These are phyloP conservation scores for Fusarium burgessii DNA, from an alignment of 2,329 filamentous ascomycete species.

Conservation along the genomic window DNA sequence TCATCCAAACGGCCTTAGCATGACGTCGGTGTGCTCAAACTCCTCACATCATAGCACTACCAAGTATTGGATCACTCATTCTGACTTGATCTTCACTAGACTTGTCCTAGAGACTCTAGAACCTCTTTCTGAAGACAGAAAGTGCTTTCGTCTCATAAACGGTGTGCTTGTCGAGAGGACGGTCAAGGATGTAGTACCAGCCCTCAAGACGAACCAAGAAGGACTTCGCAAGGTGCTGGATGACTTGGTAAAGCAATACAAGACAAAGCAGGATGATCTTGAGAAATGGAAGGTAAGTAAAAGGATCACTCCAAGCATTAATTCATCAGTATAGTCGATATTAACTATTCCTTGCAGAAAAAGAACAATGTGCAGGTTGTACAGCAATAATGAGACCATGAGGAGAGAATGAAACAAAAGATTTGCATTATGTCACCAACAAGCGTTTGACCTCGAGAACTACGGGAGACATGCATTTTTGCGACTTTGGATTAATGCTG, in stretches of 20 bases:
- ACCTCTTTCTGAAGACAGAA: slow-evolving; percentile 85
- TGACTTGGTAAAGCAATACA: slow-evolving; percentile 96
- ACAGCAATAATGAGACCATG: slow-evolving; percentile 67
- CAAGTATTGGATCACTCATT: slow-evolving; percentile 54
- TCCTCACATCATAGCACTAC: slow-evolving; percentile 17
- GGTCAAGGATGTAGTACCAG: slow-evolving; percentile 90
- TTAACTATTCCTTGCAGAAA: slow-evolving; percentile 65
- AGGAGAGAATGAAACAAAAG: slow-evolving; percentile 35
- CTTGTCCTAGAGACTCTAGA: slow-evolving; percentile 93
- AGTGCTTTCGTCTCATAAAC: slow-evolving; percentile 99
- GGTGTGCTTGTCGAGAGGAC: slow-evolving; percentile 95
- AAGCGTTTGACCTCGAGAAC: not conserved
- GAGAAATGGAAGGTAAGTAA: slow-evolving; percentile 94
- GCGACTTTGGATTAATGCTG: not conserved
- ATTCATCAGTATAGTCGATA: not conserved
- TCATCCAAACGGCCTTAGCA: slow-evolving; percentile 15
- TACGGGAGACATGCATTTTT: not conserved
- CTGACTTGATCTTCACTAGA: slow-evolving; percentile 60
- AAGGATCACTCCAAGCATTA: not conserved
- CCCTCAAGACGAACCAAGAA: slow-evolving; percentile 92
- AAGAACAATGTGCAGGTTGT: slow-evolving; percentile 92
- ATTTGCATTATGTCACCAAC: not conserved
- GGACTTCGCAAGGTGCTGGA: slow-evolving; percentile 94
- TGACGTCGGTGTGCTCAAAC: slow-evolving; percentile 33
- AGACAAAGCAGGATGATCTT: slow-evolving; percentile 91